Evolutionary conservation across 2,329 filamentous ascomycete genomes (phyloP), one percentile per base, ranked within the genome.

Genomic region (Pseudogymnoascus sp.): DNA sequence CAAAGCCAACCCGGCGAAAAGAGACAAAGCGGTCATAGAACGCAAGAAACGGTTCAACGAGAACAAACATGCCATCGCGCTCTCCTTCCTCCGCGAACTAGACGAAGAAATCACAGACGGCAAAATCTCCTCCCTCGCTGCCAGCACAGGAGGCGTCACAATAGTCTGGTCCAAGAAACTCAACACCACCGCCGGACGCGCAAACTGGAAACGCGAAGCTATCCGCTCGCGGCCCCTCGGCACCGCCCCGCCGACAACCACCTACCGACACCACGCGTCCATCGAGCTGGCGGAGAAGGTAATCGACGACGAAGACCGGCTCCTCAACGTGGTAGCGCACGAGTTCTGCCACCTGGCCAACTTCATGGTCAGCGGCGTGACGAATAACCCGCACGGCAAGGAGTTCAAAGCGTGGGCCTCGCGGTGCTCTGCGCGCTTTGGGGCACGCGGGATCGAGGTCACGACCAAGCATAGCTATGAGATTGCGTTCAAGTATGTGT

Each of bases 281-380:
- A 96, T 97, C 70, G 92, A 97, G 72, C 83, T 97, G 2, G 90
- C 92, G 0, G 86, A 90, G 61, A 96, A 95, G 72, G 87, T 97
- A 55, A 92, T 97, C 65, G 86, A 91, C 71, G 82, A 87, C 69
- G 84, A 89, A 67, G 75, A 88, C 63, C 85, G 90, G 2, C 81
- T 97, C 1, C 81, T 94, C 65, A 97, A 97, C 73, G 92, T 94
- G 0, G 77, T 97, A n/a, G 91, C 93, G 0, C 94, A 99, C 73
- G 94, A 99, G 70, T 97, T 94, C 77, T 97, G 94, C 73, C 94
- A 99, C 71, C 78, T 97, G 1, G 87, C 90, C 45, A 96, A 92
- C 69, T 97, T 93, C 74, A 95, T 97, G 85, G 79, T 97, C 65
- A 87, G 82, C 58, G 85, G 87, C 36, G 78, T 92, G 36, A 87